Conservation (phyloP, 1,284 basidiomycete species). For the Inonotus hispidus region DNA sequence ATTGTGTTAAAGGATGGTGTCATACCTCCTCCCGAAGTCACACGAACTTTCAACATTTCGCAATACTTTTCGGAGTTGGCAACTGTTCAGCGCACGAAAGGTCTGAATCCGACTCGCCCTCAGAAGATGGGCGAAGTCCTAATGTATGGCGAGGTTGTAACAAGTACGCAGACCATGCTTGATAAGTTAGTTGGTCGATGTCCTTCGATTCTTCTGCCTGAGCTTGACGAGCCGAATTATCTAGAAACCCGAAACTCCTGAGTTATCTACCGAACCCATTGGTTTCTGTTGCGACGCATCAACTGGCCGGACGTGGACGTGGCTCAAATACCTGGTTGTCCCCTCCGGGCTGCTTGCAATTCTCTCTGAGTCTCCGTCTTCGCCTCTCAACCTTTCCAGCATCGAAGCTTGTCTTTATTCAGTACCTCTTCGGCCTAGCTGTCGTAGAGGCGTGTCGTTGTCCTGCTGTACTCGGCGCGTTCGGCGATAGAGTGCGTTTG, state of each 20-base stretch:
- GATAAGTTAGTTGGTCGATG: conserved; percentile 62
- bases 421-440: conserved; percentile 89
- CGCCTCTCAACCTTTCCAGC: conserved; percentile 50
- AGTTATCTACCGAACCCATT: conserved; percentile 68
- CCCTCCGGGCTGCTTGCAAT: conserved; percentile 83
- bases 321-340: conserved; percentile 93
- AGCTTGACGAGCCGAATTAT: neutral
- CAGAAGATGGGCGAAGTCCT: conserved; percentile 69
- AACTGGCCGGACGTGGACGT: conserved; percentile 85
- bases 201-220: neutral
- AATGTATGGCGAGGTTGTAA: conserved; percentile 85
- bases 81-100: conserved; percentile 18
- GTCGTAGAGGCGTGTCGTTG: conserved; percentile 80
- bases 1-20: conserved; percentile 39
- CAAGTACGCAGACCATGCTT: conserved; percentile 93
- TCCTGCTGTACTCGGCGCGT: conserved; percentile 43
- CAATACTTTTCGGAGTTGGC: conserved; percentile 40
- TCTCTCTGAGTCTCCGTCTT: conserved; percentile 75
- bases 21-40: conserved; percentile 39
- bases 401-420: conserved; percentile 84
- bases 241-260: conserved; percentile 76
- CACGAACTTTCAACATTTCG: conserved; percentile 51
- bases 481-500: conserved; percentile 62
- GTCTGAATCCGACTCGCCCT: neutral
- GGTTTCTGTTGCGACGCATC: conserved; percentile 81